Percentiles rank a stretch among this genome's conserved stretches.
Evolutionary conservation across 2,329 filamentous ascomycete species (phyloP).

Genomic region (Neofusicoccum parvum): DNA sequence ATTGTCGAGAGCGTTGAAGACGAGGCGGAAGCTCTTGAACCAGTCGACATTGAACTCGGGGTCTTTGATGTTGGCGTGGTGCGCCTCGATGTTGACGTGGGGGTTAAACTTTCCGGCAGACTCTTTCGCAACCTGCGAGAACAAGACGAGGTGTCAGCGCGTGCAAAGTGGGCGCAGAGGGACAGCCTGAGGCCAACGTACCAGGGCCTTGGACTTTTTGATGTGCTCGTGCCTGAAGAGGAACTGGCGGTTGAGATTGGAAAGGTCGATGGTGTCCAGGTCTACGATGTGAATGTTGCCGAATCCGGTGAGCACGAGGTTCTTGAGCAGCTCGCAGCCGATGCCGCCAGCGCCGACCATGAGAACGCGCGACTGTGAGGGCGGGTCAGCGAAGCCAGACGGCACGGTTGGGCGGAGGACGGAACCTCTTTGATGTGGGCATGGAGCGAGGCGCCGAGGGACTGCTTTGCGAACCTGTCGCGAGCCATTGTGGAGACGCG

Average conservation of each 20-base stretch:
- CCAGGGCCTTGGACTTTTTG: conserved; percentile 93
- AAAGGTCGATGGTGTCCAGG: conserved; percentile 96
- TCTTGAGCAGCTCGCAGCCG: conserved; percentile 96
- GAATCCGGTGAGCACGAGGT: conserved; percentile 88
- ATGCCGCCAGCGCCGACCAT: conserved; percentile 97
- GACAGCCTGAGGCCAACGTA: conserved; percentile 48
- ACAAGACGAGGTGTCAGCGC: conserved; percentile 11
- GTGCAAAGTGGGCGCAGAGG: neutral
- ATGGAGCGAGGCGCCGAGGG: conserved; percentile 67
- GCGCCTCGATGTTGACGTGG: conserved; percentile 78
- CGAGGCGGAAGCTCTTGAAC: conserved; percentile 80
- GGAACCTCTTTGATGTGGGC: conserved; percentile 68
- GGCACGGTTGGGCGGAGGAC: conserved; percentile 24
- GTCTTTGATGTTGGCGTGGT: conserved; percentile 96
- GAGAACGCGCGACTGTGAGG: conserved; percentile 73
- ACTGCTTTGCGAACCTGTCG: conserved; percentile 58
- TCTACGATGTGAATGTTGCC: conserved; percentile 94
- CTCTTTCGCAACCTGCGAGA: conserved; percentile 79
- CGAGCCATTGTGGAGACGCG: conserved; percentile 44
- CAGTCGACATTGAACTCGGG: conserved; percentile 81
- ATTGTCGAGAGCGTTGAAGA: conserved; percentile 98
- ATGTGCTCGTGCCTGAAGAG: conserved; percentile 96
- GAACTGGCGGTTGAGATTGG: conserved; percentile 96
- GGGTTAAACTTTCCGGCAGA: conserved; percentile 90
- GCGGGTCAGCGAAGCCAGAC: conserved; percentile 29